Percentiles rank a stretch among this genome's conserved stretches.
Evolutionary conservation across 768 basidiomycete genomes (phyloP).

Genomic region (Leccinum olivaceopallidum): DNA sequence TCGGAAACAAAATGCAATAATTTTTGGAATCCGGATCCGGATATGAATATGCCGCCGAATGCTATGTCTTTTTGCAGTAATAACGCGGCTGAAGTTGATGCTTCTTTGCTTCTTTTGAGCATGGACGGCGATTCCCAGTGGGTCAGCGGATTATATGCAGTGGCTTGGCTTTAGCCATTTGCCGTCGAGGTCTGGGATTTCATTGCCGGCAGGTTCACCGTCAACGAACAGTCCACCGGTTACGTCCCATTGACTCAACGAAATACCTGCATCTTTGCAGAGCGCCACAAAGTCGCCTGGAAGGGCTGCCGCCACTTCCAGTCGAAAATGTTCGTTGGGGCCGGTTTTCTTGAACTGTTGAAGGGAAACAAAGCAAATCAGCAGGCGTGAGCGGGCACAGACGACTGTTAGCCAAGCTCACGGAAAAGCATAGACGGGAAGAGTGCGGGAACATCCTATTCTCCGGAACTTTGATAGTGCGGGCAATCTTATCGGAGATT

Average conservation of each 20-base stretch:
- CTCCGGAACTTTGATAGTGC: constrained; percentile 36
- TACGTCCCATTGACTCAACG: constrained; percentile 36
- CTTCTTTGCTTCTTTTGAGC: too few relatives aligned
- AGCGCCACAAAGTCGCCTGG: constrained; percentile 54
- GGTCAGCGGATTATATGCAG: constrained; percentile 14
- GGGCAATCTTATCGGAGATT: constrained; percentile 33
- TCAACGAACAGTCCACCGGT: constrained; percentile 51
- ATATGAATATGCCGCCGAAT: too few relatives aligned
- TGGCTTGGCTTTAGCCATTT: constrained; percentile 29
- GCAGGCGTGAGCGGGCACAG: neutral
- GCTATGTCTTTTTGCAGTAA: too few relatives aligned
- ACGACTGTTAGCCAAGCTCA: constrained; percentile 31
- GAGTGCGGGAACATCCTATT: constrained; percentile 64
- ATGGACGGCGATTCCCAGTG: neutral
- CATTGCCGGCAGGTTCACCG: constrained; percentile 36
- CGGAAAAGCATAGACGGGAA: constrained; percentile 55
- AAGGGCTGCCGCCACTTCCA: constrained; percentile 58
- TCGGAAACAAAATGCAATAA: too few relatives aligned
- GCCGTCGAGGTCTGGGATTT: constrained; percentile 42
- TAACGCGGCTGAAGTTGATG: too few relatives aligned
- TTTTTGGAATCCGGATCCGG: too few relatives aligned
- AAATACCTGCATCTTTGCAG: constrained; percentile 48
- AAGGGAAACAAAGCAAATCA: constrained; percentile 1
- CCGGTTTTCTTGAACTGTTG: constrained; percentile 51
- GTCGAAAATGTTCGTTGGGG: constrained; percentile 47